Conservation (phyloP, 148 eudicot genomes). For the Pouteria glomerata region DNA sequence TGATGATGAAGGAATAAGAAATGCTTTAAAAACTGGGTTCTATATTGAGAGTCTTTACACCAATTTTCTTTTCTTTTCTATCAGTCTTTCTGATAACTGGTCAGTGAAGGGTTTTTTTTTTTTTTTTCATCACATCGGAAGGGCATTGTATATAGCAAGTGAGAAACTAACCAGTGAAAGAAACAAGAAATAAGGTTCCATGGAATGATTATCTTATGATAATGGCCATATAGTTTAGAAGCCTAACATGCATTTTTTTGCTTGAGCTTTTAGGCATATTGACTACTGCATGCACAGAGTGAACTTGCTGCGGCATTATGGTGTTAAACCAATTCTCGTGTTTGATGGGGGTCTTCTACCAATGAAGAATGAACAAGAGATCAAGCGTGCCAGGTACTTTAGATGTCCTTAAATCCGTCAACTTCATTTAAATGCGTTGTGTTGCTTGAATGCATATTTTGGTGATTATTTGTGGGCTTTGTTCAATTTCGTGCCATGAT, state of each 20-base stretch:
- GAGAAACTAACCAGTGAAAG: neutral
- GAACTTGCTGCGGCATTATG: constrained; percentile 87
- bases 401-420: neutral
- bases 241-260: neutral
- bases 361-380: constrained; percentile 94
- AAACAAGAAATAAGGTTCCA: neutral
- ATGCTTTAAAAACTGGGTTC: neutral
- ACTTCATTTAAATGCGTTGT: constrained; percentile 1
- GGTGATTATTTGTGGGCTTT: neutral
- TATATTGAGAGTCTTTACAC: neutral
- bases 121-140: neutral
- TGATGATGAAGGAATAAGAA: neutral
- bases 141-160: neutral
- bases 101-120: neutral
- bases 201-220: neutral
- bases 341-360: constrained; percentile 94
- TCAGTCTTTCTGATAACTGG: neutral
- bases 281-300: constrained; percentile 97
- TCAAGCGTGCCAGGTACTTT: constrained; percentile 75
- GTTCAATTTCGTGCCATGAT: neutral
- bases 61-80: neutral
- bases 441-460: neutral
- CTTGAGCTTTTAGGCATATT: constrained; percentile 59
- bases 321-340: constrained; percentile 81
- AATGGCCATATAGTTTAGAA: neutral